Base-by-base conservation (phyloP, 2,329 filamentous ascomycete genomes). In the Ophiostoma angusticollis region DNA sequence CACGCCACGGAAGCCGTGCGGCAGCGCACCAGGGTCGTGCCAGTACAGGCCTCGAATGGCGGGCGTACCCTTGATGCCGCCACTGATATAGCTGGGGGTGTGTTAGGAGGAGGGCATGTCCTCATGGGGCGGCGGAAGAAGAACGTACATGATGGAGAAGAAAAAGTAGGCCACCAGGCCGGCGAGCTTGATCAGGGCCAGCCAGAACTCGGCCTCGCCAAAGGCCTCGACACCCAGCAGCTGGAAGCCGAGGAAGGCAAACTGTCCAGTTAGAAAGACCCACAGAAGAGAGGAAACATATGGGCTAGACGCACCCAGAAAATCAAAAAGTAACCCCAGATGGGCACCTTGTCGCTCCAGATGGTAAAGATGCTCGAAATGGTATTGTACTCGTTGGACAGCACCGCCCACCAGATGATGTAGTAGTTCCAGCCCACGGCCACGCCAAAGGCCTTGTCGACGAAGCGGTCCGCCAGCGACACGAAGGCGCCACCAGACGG, bases 131-230 rank as follows among this genome's bases (percentile, higher is more conserved):
- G 2, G 29, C 6, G 5, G 16, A 31, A 5, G 11, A 8, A 24
- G 8, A 6, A 29, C 38, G 3, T 22, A 43, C 34, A 84, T 62
- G 42, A 84, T 80, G 35, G 78, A 71, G 50, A 85, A 84, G 47
- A 86, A 62, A 55, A 83, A 82, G 56, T 80, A 84, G 1, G 79
- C 79, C 2, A 80, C 60, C 1, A 86, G 61, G 1, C 79, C 78
- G 3, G 77, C 54, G 5, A 86, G 68, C 53, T 87, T 87, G 52
- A 85, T 59, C 13, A 80, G 66, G 1, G 80, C 78, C 41, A 86
- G 70, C 79, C 80, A 86, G 52, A 86, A 85, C 52, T 89, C 83
- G 9, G 80, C 74, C 53, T 87, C 82, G 12, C 82, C 82, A 53
- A 85, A 87, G 4, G 78, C 74, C 49, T 78, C 73, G 1, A 86